These are phyloP conservation scores for Komagataella populi DNA, from an alignment of 805 yeast genomes.

Conservation along the genomic window DNA sequence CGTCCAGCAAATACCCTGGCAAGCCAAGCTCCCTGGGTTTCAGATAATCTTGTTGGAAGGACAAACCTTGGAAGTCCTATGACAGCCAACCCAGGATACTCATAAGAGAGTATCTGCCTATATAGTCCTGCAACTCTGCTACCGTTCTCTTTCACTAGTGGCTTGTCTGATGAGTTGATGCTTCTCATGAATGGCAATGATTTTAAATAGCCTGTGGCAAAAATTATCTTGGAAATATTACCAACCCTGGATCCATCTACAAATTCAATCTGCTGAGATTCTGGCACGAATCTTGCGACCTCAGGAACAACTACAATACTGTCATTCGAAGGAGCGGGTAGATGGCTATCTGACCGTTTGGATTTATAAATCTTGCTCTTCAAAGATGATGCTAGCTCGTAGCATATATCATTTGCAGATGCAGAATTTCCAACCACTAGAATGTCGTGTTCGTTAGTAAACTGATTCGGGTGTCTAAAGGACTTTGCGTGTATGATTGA, in stretches of 20 bases:
- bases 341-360: constrained; percentile 26
- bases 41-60: constrained; percentile 48
- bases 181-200: constrained; percentile 41
- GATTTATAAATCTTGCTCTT: constrained; percentile 32
- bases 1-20: constrained; percentile 49
- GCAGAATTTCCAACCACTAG: constrained; percentile 67
- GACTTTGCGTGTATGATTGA: constrained; percentile 43
- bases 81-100: constrained; percentile 52
- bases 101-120: constrained; percentile 41
- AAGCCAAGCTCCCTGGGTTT: constrained; percentile 50
- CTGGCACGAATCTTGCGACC: constrained; percentile 22
- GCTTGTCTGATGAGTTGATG: constrained; percentile 11
- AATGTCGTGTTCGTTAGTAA: constrained; percentile 23
- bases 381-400: constrained; percentile 35
- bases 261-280: constrained; percentile 24
- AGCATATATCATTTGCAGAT: constrained; percentile 59
- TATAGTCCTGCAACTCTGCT: constrained; percentile 36
- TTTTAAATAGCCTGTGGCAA: constrained; percentile 61
- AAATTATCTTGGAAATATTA: constrained; percentile 42
- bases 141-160: constrained; percentile 28
- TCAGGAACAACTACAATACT: constrained; percentile 29
- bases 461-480: constrained; percentile 32
- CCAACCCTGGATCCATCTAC: constrained; percentile 30
- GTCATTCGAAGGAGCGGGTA: constrained; percentile 30
- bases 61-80: constrained; percentile 50